phyloP scores from a whole-genome alignment of 768 basidiomycete species.

The Mycena capillaripes region DNA sequence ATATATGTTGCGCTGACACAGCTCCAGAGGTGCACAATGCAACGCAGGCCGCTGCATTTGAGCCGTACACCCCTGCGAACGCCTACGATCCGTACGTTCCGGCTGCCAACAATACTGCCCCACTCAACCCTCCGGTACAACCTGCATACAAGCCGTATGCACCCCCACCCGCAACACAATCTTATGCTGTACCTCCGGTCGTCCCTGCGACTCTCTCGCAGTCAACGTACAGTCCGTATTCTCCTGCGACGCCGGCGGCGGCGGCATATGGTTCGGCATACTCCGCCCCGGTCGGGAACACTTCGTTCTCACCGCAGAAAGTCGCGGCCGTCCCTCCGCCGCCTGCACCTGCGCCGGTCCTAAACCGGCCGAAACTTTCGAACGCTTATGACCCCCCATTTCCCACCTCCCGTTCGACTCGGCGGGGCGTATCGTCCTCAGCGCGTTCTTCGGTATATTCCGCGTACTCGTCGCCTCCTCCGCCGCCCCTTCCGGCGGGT shows the following conservation, averaged over 20 bases:
- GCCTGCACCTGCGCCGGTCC: conserved; percentile 54
- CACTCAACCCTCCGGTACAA: conserved; percentile 31
- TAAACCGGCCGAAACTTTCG: conserved; percentile 73
- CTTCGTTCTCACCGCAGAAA: conserved; percentile 39
- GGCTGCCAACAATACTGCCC: conserved; percentile 27
- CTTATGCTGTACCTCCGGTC: conserved; percentile 40
- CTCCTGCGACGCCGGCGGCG: conserved; percentile 36
- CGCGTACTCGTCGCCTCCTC: conserved; percentile 36
- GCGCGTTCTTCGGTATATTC: conserved; percentile 43
- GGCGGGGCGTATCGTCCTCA: conserved; percentile 45
- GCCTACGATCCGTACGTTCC: conserved; percentile 25
- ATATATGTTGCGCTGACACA: neutral
- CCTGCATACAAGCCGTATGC: conserved; percentile 53
- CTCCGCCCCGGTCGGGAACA: conserved; percentile 27
- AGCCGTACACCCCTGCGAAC: conserved; percentile 22
- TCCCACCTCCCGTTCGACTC: conserved; percentile 59
- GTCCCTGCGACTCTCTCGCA: conserved; percentile 30
- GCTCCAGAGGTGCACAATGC: conserved; percentile 19
- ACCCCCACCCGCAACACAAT: conserved; percentile 42
- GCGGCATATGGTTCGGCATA: conserved; percentile 46
- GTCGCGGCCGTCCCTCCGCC: conserved; percentile 48
- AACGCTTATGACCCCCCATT: conserved; percentile 88
- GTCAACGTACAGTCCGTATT: conserved; percentile 38
- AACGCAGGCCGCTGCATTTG: conserved; percentile 30
- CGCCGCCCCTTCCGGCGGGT: conserved; percentile 19